Conservation (phyloP, 2,329 filamentous ascomycete species). For the Hymenoscyphus occultus region DNA sequence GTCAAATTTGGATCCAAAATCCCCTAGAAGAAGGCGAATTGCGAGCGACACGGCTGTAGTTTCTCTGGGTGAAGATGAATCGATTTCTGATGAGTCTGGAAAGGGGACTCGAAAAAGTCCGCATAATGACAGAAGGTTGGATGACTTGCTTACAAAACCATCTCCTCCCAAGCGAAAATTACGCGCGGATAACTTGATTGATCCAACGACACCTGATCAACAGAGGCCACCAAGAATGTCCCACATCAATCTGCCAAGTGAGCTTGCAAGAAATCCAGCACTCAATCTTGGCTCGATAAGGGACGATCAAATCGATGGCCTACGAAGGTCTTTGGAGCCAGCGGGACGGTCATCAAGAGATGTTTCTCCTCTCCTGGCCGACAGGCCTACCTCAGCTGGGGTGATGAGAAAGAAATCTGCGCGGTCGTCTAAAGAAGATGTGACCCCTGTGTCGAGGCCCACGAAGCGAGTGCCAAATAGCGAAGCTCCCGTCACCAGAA, state of each 20-base stretch:
- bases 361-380: neutral
- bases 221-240: neutral
- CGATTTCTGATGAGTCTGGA: neutral
- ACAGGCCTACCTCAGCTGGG: neutral
- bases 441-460: neutral
- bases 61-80: conserved; percentile 30
- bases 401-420: neutral
- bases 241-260: neutral
- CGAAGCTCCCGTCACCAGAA: neutral
- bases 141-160: conserved; percentile 24
- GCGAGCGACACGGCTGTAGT: conserved; percentile 21
- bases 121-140: conserved; percentile 15
- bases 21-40: conserved; percentile 22
- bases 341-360: conserved; percentile 15
- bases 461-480: neutral
- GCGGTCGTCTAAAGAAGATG: neutral
- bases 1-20: conserved; percentile 15
- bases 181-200: neutral
- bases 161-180: conserved; percentile 27
- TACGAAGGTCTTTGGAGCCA: conserved; percentile 8
- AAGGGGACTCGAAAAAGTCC: neutral
- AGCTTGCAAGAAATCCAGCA: neutral
- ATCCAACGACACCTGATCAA: neutral
- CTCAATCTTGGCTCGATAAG: neutral
- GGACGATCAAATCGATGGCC: too few relatives aligned